Percentiles rank a stretch among this genome's conserved stretches.
Evolutionary conservation across 2,329 filamentous ascomycete species (phyloP).

Genomic region (Aureobasidium vineae): DNA sequence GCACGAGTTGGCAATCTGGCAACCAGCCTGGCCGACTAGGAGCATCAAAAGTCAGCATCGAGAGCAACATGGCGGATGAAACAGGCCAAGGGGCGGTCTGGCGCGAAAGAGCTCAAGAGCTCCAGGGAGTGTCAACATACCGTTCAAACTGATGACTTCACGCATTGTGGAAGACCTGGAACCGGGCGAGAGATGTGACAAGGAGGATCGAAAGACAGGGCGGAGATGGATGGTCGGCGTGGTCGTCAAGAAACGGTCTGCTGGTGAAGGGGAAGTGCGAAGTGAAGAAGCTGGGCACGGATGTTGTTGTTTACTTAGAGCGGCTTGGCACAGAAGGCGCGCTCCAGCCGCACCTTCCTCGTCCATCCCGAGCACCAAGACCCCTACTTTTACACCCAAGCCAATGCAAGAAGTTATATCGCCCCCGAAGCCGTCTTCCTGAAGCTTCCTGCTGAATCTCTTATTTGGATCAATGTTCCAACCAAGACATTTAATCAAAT

Average conservation of each 20-base stretch:
- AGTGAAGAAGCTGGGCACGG: constrained; percentile 27
- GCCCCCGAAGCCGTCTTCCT: background rate
- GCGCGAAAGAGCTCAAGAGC: constrained; percentile 38
- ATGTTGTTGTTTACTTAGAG: background rate
- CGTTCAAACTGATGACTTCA: constrained; percentile 99
- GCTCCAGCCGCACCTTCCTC: constrained; percentile 7
- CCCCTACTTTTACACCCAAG: background rate
- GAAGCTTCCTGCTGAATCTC: background rate
- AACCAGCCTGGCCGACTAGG: constrained; percentile 98
- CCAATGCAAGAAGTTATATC: background rate
- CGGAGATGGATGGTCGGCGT: constrained; percentile 24
- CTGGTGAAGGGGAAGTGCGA: constrained; percentile 25
- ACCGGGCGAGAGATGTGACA: constrained; percentile 21
- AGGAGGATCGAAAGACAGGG: constrained; percentile 16
- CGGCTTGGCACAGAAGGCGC: background rate
- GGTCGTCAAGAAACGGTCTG: constrained; percentile 29
- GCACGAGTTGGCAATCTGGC: constrained; percentile 99
- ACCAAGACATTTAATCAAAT: background rate
- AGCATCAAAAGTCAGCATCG: constrained; percentile 54
- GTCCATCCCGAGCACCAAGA: background rate
- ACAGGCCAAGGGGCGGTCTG: constrained; percentile 42
- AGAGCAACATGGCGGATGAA: constrained; percentile 22
- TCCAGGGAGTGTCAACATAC: constrained; percentile 52
- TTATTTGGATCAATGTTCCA: background rate
- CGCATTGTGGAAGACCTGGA: constrained; percentile 67